Conservation (phyloP, 2,329 filamentous ascomycete genomes). For the Fusarium agapanthi region DNA sequence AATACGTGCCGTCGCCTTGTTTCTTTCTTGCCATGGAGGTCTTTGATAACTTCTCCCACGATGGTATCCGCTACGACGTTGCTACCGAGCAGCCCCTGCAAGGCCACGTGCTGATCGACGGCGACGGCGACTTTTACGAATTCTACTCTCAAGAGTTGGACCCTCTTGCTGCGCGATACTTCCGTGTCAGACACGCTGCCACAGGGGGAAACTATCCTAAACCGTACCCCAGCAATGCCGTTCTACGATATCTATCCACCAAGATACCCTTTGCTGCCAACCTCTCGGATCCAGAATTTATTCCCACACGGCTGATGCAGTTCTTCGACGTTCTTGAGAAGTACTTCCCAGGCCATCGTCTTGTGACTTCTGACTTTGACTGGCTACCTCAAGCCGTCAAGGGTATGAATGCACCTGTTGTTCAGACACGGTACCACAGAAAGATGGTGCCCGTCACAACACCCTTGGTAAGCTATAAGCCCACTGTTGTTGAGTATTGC, state of each 20-base stretch:
- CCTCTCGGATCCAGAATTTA: constrained; percentile 86
- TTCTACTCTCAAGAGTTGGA: constrained; percentile 87
- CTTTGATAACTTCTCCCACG: constrained; percentile 98
- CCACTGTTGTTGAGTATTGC: neutral
- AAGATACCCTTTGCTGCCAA: constrained; percentile 77
- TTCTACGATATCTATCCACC: constrained; percentile 69
- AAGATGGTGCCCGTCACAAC: constrained; percentile 90
- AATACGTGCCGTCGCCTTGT: constrained; percentile 88
- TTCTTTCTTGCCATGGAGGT: constrained; percentile 99
- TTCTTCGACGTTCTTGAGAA: constrained; percentile 92
- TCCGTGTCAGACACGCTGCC: constrained; percentile 85
- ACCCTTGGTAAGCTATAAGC: constrained; percentile 75
- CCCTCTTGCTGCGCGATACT: constrained; percentile 81
- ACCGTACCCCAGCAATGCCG: constrained; percentile 62
- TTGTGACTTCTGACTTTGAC: constrained; percentile 92
- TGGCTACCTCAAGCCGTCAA: constrained; percentile 81
- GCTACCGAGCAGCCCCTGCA: constrained; percentile 84
- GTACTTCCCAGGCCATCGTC: constrained; percentile 89
- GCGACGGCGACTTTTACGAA: constrained; percentile 89
- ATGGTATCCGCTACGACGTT: constrained; percentile 89
- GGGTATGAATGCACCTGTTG: constrained; percentile 91
- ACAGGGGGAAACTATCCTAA: constrained; percentile 70
- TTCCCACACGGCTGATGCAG: constrained; percentile 93
- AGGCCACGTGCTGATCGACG: constrained; percentile 86
- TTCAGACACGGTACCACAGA: constrained; percentile 91